These are phyloP conservation scores for Pseudopithomyces chartarum DNA, from an alignment of 2,329 filamentous ascomycete species.

Conservation along the genomic window DNA sequence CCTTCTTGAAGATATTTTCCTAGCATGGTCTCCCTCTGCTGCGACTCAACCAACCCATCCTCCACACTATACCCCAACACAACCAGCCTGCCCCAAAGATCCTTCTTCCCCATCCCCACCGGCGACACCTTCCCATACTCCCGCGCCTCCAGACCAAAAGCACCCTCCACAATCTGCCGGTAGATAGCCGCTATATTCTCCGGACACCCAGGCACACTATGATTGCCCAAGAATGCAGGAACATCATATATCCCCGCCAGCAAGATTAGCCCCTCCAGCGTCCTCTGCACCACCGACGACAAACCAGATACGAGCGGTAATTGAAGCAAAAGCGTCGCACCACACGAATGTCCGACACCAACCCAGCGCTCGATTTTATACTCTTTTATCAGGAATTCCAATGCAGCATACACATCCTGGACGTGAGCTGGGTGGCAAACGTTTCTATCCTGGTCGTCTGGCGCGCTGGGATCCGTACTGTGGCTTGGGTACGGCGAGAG, in stretches of 20 bases:
- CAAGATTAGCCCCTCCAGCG: constrained; percentile 62
- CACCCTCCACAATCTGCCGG: constrained; percentile 60
- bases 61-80: constrained; percentile 53
- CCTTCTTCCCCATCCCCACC: constrained; percentile 28
- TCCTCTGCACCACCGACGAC: not conserved
- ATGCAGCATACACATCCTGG: constrained; percentile 58
- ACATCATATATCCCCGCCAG: constrained; percentile 72
- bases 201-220: constrained; percentile 39
- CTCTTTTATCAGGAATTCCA: constrained; percentile 56
- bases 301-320: constrained; percentile 32
- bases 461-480: constrained; percentile 51
- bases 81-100: constrained; percentile 48
- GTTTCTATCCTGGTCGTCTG: constrained; percentile 52
- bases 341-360: constrained; percentile 66
- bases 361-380: constrained; percentile 58
- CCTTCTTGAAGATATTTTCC: constrained; percentile 52
- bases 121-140: constrained; percentile 56
- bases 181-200: constrained; percentile 56
- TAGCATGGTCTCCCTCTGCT: constrained; percentile 64
- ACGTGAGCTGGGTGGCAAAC: constrained; percentile 67
- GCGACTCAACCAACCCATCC: constrained; percentile 57
- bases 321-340: constrained; percentile 68
- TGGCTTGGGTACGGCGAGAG: constrained; percentile 59
- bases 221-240: constrained; percentile 55
- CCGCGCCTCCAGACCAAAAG: constrained; percentile 59